Percentiles rank a stretch among this genome's conserved stretches.
phyloP scores from a whole-genome alignment of 2,329 filamentous ascomycete species.

The Coniochaeta sp. region DNA sequence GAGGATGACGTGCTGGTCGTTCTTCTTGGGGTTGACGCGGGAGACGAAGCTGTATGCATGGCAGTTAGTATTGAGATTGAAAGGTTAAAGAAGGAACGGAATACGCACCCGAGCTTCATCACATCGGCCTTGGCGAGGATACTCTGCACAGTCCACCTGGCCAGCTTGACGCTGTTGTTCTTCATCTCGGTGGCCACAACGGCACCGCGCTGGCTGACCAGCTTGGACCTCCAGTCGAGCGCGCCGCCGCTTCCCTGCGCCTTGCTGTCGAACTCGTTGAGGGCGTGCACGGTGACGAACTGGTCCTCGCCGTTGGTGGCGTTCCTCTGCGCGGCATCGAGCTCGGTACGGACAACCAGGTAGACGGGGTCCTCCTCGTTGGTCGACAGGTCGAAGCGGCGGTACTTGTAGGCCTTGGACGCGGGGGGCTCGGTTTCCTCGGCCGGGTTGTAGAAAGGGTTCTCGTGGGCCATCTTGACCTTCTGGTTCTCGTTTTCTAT shows the following conservation, averaged over 20 bases:
- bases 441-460: conserved; percentile 93
- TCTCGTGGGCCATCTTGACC: conserved; percentile 77
- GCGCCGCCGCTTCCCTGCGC: conserved; percentile 91
- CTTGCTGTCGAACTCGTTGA: conserved; percentile 99
- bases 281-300: conserved; percentile 83
- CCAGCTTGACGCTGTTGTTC: conserved; percentile 99
- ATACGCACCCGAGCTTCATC: conserved; percentile 89
- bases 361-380: conserved; percentile 93
- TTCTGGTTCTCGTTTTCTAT: conserved; percentile 72
- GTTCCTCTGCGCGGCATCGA: conserved; percentile 95
- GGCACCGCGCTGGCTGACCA: conserved; percentile 89
- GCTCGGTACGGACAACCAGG: conserved; percentile 87
- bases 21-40: conserved; percentile 82
- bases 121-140: conserved; percentile 95
- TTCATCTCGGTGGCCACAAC: conserved; percentile 99
- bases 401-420: conserved; percentile 97
- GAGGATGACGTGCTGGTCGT: conserved; percentile 90
- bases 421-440: conserved; percentile 92
- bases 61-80: not conserved
- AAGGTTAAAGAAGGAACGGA: conserved; percentile 3
- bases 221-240: conserved; percentile 93
- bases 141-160: conserved; percentile 93
- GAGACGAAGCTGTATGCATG: conserved; percentile 71
- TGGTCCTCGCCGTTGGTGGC: conserved; percentile 87
- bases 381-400: conserved; percentile 89